phyloP scores from a whole-genome alignment of 2,329 filamentous ascomycete genomes.

The Nemania sp. region DNA sequence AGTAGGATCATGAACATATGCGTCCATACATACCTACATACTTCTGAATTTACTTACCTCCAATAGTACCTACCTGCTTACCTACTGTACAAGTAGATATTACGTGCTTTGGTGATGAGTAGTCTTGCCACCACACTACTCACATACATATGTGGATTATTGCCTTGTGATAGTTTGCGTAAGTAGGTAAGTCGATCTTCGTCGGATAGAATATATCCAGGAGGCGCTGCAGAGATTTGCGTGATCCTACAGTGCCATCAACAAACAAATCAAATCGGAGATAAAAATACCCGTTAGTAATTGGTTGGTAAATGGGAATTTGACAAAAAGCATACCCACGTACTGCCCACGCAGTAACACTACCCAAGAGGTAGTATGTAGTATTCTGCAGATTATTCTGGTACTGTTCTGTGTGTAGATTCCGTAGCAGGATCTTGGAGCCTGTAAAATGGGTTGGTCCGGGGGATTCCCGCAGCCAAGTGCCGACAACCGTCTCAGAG shows the following conservation, averaged over 20 bases:
- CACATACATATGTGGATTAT: too few species aligned
- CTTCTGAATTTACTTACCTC: not conserved
- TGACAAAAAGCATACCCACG: too few species aligned
- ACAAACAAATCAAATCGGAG: not conserved
- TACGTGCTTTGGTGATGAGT: not conserved
- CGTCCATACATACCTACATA: not conserved
- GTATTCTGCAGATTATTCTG: too few species aligned
- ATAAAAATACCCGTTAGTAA: not conserved
- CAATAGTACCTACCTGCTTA: not conserved
- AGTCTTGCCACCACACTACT: too few species aligned
- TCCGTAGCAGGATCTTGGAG: too few species aligned
- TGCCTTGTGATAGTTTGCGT: too few species aligned
- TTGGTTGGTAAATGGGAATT: too few species aligned
- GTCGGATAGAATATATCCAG: not conserved
- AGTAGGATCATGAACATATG: not conserved
- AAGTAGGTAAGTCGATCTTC: not conserved
- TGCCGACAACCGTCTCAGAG: conserved; percentile 29
- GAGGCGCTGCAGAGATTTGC: not conserved
- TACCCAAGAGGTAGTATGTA: too few species aligned
- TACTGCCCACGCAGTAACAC: too few species aligned
- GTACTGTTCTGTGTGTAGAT: too few species aligned
- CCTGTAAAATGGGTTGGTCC: too few species aligned
- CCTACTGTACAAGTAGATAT: not conserved
- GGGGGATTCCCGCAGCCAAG: too few species aligned
- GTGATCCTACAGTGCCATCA: not conserved